Conservation (phyloP, 1,284 basidiomycete genomes). For the Cutaneotrichosporon mucoides region DNA sequence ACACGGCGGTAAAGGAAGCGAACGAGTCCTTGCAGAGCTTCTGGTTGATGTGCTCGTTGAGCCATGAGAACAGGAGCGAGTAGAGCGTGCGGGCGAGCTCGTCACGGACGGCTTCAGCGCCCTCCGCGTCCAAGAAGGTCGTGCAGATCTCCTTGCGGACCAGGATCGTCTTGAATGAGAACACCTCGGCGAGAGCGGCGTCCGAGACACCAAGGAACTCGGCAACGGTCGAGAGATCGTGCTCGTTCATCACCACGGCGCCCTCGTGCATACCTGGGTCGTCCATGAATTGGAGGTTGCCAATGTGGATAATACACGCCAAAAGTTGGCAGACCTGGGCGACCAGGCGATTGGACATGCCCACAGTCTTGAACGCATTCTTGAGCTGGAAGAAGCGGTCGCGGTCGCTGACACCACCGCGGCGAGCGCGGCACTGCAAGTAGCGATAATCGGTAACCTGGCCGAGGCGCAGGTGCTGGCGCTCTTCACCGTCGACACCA, state of each 20-base stretch:
- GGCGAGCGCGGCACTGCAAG: conserved; percentile 59
- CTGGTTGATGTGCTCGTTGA: conserved; percentile 94
- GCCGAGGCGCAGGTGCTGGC: conserved; percentile 77
- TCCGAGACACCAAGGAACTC: conserved; percentile 85
- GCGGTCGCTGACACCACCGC: conserved; percentile 60
- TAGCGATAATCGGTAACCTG: conserved; percentile 72
- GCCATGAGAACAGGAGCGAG: conserved; percentile 90
- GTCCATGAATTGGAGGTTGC: conserved; percentile 89
- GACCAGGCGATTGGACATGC: conserved; percentile 86
- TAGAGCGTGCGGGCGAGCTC: conserved; percentile 91
- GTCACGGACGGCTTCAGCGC: conserved; percentile 85
- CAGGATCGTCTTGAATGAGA: conserved; percentile 88
- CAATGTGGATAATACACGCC: conserved; percentile 91
- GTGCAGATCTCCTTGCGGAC: conserved; percentile 94
- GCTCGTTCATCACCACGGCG: conserved; percentile 75
- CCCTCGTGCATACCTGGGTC: conserved; percentile 78
- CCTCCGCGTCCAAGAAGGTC: conserved; percentile 90
- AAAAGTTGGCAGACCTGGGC: conserved; percentile 91
- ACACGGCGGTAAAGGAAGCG: conserved; percentile 84
- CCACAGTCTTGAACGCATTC: conserved; percentile 85
- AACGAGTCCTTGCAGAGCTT: conserved; percentile 89
- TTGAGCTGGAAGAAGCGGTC: conserved; percentile 86
- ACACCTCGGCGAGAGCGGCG: conserved; percentile 69
- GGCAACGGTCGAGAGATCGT: conserved; percentile 73
- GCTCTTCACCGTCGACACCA: conserved; percentile 81